A percentile compares a stretch with the other conserved stretches of the same genome.
These are phyloP conservation scores for Solanum verrucosum DNA, from an alignment of 257 asterid species.

Conservation along the genomic window DNA sequence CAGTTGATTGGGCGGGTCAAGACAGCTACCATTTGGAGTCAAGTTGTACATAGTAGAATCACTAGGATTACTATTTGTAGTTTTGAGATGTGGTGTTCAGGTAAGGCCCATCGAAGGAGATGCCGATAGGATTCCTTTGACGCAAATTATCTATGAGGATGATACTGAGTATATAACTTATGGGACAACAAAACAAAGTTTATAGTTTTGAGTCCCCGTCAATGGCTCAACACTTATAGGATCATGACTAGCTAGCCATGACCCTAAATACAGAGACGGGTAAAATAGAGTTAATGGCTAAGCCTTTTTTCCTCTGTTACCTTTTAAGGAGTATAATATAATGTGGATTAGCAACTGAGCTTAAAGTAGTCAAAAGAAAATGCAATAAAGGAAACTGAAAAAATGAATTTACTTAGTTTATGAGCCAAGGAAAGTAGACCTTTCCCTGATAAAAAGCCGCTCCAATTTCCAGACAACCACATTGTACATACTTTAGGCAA, in stretches of 20 bases:
- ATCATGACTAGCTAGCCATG: background rate
- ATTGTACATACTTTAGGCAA: background rate
- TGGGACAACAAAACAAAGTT: background rate
- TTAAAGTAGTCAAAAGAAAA: background rate
- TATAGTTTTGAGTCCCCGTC: background rate
- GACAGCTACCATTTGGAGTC: background rate
- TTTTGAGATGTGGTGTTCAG: background rate
- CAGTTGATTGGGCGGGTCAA: background rate
- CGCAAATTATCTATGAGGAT: no score
- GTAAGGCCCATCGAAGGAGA: no score
- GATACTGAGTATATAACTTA: background rate
- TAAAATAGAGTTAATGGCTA: background rate
- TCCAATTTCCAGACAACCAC: background rate
- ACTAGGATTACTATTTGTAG: background rate
- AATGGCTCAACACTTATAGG: background rate
- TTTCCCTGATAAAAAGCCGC: background rate
- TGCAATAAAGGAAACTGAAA: background rate
- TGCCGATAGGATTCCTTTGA: no score
- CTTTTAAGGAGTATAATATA: background rate
- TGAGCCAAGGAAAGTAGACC: background rate
- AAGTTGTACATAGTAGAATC: background rate
- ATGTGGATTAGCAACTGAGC: background rate
- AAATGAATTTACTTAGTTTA: background rate
- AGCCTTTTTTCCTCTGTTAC: background rate
- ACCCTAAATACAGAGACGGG: background rate